Percentiles rank a stretch among this genome's conserved stretches.
phyloP scores from a whole-genome alignment of 129 eudicot species.

The Kitagawia praeruptora region DNA sequence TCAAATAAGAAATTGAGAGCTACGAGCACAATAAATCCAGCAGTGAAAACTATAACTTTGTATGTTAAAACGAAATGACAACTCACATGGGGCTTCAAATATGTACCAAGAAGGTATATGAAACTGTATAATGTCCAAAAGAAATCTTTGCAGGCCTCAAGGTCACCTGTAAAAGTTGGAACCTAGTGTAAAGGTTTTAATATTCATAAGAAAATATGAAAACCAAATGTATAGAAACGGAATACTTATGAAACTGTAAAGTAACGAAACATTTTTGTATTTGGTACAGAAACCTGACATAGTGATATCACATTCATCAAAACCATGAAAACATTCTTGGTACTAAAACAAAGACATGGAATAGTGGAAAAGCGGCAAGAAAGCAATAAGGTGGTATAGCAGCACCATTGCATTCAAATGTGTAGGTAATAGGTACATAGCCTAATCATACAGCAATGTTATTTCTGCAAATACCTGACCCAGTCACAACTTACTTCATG shows the following conservation, averaged over 20 bases:
- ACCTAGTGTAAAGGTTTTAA: slow-evolving; percentile 2
- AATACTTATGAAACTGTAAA: not conserved
- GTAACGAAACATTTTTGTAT: not conserved
- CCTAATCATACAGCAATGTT: not conserved
- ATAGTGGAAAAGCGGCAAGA: not conserved
- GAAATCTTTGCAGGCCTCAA: slow-evolving; percentile 71
- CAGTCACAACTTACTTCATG: not conserved
- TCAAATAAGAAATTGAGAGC: not conserved
- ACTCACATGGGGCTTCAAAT: slow-evolving; percentile 89
- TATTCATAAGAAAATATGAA: not conserved
- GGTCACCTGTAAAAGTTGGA: slow-evolving; percentile 43
- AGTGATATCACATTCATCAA: not conserved
- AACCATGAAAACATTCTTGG: not conserved
- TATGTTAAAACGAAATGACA: not conserved
- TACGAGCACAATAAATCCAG: not conserved
- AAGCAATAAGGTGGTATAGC: not conserved
- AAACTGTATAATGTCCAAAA: slow-evolving; percentile 52
- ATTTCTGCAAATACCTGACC: not conserved
- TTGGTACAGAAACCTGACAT: not conserved
- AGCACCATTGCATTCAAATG: not conserved
- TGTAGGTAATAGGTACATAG: not conserved
- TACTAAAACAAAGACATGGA: not conserved
- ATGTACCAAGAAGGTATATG: slow-evolving; percentile 69
- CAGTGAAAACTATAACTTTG: not conserved
- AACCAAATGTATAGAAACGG: not conserved